Evolutionary conservation across 306 rosid genomes (phyloP).

Genomic region (Pyrus bretschneideri): DNA sequence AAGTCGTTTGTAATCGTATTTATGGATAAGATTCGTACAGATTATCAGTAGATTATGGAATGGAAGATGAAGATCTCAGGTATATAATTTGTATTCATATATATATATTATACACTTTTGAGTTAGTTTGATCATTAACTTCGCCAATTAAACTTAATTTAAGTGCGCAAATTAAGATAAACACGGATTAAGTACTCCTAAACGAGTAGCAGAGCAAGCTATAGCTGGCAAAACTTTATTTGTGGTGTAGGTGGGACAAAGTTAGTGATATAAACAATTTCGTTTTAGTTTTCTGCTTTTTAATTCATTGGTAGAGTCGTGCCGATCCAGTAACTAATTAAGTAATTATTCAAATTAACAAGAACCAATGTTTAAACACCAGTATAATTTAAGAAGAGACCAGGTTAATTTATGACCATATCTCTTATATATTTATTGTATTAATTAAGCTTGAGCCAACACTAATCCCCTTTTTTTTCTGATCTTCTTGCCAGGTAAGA

Average conservation of each 20-base stretch:
- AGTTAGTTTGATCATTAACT: not conserved
- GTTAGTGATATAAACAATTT: not conserved
- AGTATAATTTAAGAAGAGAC: too few relatives aligned
- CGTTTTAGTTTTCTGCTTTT: too few relatives aligned
- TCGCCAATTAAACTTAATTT: not conserved
- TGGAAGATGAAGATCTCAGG: constrained; percentile 1
- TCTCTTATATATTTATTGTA: too few relatives aligned
- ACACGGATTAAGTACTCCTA: not conserved
- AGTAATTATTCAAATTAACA: too few relatives aligned
- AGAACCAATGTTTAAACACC: too few relatives aligned
- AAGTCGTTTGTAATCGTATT: not conserved
- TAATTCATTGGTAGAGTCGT: too few relatives aligned
- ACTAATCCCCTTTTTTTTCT: too few relatives aligned
- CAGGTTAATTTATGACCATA: too few relatives aligned
- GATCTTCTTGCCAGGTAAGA: too few relatives aligned
- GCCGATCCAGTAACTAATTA: too few relatives aligned
- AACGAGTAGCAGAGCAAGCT: too few relatives aligned
- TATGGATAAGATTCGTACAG: not conserved
- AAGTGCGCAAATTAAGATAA: not conserved
- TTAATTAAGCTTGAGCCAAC: too few relatives aligned
- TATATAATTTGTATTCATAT: not conserved
- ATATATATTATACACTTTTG: not conserved
- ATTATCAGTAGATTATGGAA: not conserved
- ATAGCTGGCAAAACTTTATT: not conserved
- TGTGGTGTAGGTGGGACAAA: not conserved